Evolutionary conservation across 495 filamentous ascomycete species (phyloP).

Genomic region (Neurospora sp.): DNA sequence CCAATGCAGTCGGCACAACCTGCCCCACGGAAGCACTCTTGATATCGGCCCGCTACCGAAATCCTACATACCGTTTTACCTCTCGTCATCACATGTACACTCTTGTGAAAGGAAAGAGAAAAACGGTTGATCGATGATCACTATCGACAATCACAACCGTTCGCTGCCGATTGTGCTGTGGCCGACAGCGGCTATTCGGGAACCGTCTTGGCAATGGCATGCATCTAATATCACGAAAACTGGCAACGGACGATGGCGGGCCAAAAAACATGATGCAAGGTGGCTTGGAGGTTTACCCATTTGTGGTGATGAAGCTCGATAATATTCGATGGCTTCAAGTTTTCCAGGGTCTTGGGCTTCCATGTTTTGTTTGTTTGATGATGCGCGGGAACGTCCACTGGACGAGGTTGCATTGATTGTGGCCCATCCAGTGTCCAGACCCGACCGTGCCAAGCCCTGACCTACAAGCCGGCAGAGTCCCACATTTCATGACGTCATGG

Average conservation of each 20-base stretch:
- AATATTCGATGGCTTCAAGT: not conserved
- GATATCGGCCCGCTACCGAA: too few species aligned
- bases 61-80: not conserved
- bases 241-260: not conserved
- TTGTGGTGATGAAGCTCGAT: not conserved
- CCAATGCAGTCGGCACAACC: not conserved
- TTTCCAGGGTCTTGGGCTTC: not conserved
- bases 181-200: not conserved
- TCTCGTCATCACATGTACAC: not conserved
- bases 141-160: not conserved
- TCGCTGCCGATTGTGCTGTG: not conserved
- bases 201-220: not conserved
- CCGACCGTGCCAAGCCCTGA: not conserved
- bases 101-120: not conserved
- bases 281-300: not conserved
- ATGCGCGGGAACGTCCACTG: not conserved
- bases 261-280: not conserved
- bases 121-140: not conserved
- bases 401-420: not conserved
- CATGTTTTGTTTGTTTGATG: not conserved
- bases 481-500: not conserved
- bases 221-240: not conserved
- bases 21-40: not conserved
- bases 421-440: not conserved
- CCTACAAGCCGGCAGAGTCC: not conserved